Base-by-base conservation (phyloP, 306 rosid genomes). In the Cotoneaster glaucophyllus region DNA sequence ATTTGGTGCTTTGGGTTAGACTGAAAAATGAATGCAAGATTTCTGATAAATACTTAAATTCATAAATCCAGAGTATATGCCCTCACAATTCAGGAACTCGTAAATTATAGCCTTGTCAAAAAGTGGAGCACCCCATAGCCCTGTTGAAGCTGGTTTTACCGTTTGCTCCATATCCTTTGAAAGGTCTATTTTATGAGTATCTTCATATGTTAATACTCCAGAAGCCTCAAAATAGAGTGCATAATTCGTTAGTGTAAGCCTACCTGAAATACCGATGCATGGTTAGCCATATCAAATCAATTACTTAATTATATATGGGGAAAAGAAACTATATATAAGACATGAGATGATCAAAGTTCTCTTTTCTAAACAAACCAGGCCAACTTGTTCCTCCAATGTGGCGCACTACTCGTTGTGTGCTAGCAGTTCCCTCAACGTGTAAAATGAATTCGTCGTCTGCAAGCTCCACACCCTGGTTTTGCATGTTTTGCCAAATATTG, bases 61-160 rank as follows among this genome's bases (percentile, higher is more conserved):
- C 39, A 34, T 34, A 34, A 34, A 14, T 29, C 41, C 43, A 10
- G 45, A 8, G 18, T 15, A 25, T 32, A 48, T 71, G 72, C 73
- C 48, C 97, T 90, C 82, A 92, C 99, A 84, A 79, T 56, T 82
- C 88, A 21, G 93, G 69, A 17, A 89, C 21, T 88, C 88, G 0
- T 85, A 88, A 79, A 84, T 76, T 19, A 96, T 83, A 67, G 97
- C 99, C 90, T 87, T 96, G 91, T 96, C 97, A 70, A 83, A 96
- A 71, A 96, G 86, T 44, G 93, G 98, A 59, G 98, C 98, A 69
- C 98, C 99, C 97, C 97, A 96, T 7, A 98, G 99, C 37, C 97
- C 99, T 10, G 98, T 96, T 22, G 97, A 85, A 64, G 69, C 78
- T 61, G 96, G 83, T 71, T 81, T 86, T 82, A 96, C 88, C 53